Evolutionary conservation across 176 grass and related monocot genomes (phyloP), one percentile per base, ranked within the genome.

Genomic region (Cenchrus americanus): DNA sequence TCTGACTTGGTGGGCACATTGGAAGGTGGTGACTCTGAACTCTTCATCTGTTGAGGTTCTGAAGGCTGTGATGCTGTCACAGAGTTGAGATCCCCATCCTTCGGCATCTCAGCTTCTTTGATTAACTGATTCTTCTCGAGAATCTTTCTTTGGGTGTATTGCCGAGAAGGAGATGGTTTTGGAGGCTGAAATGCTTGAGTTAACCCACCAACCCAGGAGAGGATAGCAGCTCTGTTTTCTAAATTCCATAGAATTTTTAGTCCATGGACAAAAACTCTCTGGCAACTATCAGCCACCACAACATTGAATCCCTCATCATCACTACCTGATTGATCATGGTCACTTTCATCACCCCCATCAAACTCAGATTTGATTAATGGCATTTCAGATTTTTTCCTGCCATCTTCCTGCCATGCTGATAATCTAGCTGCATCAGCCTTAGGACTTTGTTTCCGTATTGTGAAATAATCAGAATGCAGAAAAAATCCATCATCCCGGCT

Each of bases 221-320:
- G 79, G 70, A 95, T 9, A 82, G 96, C 92, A 78, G 87, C 89
- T 85, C 89, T 93, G 64, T 98, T 93, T 83, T 98, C 93, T 68
- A 98, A 77, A 79, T 79, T 95, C 96, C 92, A 98, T n/a, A 98
- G 75, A 76, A 98, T 81, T 81, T 93, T 98, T 82, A 98, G 86
- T 88, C 92, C 96, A 90, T 98, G 86, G 52, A 98, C 89, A 90
- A 88, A 98, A 79, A 98, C 82, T 82, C 96, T 89, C 71, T 98
- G 96, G 73, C 96, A 98, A 86, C 89, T 98, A 77, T 98, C 96
- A 86, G 93, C 96, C 80, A 98, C 89, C 52, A 98, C 80, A 51
- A 98, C 87, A 90, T 91, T 95, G 66, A 92, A 98, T 86, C 96
- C 96, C 73, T 98, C 96, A 5, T 98, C 96, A 78, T 98, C 96